Base-by-base conservation (phyloP, 169 alveolate genomes). In the Cryptosporidium parvum region DNA sequence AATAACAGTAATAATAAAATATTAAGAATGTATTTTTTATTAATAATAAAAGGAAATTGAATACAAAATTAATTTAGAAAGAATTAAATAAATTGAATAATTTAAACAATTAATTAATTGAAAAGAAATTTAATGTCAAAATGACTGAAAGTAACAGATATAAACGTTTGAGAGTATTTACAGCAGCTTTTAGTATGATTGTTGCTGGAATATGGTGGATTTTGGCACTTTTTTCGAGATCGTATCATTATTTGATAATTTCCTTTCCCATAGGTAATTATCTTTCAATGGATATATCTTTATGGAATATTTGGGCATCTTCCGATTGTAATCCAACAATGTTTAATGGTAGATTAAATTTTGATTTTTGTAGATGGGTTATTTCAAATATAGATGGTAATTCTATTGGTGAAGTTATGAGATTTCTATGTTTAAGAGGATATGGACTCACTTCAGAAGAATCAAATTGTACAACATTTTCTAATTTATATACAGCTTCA, bases 251-350 rank as follows among this genome's bases (percentile, higher is more conserved):
- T 65, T 70, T 62, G 37, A 80, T 80, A 14, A 29, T 80, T 59
- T 59, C 80, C 29, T 80, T 80, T 80, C 89, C 89, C 4, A 80
- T 80, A 8, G 75, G 75, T 44, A 80, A 80, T 80, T 80, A 80
- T 35, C 37, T 80, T n/a, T 45, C 89, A 59, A 62, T 80, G 75
- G 89, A 80, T 35, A 80, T 80, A 61, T 80, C 89, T 42, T 23
- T 80, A 26, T 80, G 89, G 89, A 80, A 80, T 80, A 65, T 80
- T 59, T 80, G 89, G 89, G 89, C 89, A 26, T 80, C 89, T 23
- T 80, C 89, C 0, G 89, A 80, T 51, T 80, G 89, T 31, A 62
- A 59, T 26, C 89, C 89, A 18, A 44, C 59, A 44, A 61, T 80
- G 3, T 0, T 80, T 8, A 59, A 65, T 42, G 75, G 75, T 14